Evolutionary conservation across 306 rosid genomes (phyloP).

Genomic region (Malus sylvestris): DNA sequence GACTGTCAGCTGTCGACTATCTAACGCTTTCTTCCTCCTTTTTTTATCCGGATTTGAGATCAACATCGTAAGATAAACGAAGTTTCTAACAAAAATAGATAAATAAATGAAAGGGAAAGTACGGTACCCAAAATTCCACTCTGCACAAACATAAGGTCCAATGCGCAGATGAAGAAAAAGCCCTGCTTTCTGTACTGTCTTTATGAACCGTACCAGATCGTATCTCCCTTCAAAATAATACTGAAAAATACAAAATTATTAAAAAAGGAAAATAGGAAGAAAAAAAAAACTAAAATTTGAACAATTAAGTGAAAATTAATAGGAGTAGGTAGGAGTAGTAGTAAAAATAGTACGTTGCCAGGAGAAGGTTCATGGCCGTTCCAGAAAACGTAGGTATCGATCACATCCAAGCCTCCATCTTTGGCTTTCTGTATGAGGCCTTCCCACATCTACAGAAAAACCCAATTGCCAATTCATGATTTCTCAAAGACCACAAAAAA

Average conservation of each 20-base stretch:
- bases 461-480: slow-evolving; percentile 31
- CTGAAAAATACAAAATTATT: slow-evolving; percentile 32
- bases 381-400: slow-evolving; percentile 96
- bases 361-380: slow-evolving; percentile 94
- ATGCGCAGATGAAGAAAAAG: slow-evolving; percentile 91
- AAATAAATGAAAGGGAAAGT: background rate
- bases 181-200: slow-evolving; percentile 82
- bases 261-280: background rate
- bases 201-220: slow-evolving; percentile 79
- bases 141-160: slow-evolving; percentile 96
- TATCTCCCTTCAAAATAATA: slow-evolving; percentile 87
- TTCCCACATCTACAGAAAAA: slow-evolving; percentile 87
- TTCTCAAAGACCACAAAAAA: background rate
- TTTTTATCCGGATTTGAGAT: no score
- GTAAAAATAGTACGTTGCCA: slow-evolving; percentile 55
- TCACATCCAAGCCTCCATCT: slow-evolving; percentile 87
- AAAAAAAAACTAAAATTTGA: background rate
- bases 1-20: no score
- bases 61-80: no score
- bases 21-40: no score
- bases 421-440: slow-evolving; percentile 81
- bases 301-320: slow-evolving; percentile 1
- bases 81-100: background rate
- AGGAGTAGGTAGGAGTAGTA: background rate
- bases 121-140: slow-evolving; percentile 92